Conservation (phyloP, 495 filamentous ascomycete species). For the Trichoderma orchidacearum region DNA sequence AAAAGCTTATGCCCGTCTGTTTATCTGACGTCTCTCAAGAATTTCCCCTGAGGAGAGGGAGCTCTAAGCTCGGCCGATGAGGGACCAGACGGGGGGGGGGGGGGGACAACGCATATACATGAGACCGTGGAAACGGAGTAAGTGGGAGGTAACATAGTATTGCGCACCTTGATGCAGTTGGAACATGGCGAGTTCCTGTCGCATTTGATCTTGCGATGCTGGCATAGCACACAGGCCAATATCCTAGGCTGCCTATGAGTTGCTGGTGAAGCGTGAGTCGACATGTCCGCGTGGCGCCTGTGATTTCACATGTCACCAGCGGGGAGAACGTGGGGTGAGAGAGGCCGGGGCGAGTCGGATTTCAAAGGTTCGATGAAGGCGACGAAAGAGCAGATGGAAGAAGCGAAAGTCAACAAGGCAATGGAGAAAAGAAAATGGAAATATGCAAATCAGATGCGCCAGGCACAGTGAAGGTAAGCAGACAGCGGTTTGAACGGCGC, state of each 20-base stretch:
- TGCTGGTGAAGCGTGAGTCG: not conserved
- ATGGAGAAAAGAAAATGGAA: not conserved
- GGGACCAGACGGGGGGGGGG: not conserved
- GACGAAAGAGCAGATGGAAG: not conserved
- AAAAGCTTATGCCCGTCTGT: not conserved
- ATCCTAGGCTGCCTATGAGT: not conserved
- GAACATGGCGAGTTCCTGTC: constrained; percentile 54
- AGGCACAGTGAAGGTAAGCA: not conserved
- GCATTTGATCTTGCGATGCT: constrained; percentile 56
- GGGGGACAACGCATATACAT: not conserved
- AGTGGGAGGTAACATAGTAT: not conserved
- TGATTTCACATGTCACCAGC: not conserved
- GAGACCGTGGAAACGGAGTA: not conserved
- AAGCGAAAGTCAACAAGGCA: not conserved
- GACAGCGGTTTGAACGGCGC: not conserved
- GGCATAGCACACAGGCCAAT: constrained; percentile 35
- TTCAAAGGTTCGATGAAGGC: not conserved
- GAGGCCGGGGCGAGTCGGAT: not conserved
- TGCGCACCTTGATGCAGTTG: constrained; percentile 41
- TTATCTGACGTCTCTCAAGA: not conserved
- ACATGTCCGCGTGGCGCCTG: not conserved
- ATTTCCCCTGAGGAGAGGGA: not conserved
- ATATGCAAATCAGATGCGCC: not conserved
- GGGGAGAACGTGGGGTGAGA: not conserved
- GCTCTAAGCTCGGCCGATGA: constrained; percentile 5